Evolutionary conservation across 345 rosid species (phyloP).

Genomic region (Rhodomyrtus tomentosa): DNA sequence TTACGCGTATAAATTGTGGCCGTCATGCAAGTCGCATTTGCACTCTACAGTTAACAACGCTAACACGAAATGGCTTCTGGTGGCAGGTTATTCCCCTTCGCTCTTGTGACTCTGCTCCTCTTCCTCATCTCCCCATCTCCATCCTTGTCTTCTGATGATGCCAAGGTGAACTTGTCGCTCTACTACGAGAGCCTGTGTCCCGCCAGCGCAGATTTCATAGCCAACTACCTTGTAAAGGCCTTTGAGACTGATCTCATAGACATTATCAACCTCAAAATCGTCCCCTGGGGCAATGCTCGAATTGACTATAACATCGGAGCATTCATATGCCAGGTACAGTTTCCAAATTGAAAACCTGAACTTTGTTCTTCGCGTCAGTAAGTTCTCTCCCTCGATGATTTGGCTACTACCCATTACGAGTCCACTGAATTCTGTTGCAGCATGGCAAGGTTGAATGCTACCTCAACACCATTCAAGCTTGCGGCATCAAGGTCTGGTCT

Average conservation of each 20-base stretch:
- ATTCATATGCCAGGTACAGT: conserved; percentile 24
- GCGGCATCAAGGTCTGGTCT: conserved; percentile 39
- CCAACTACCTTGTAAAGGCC: conserved; percentile 2
- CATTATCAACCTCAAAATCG: conserved; percentile 21
- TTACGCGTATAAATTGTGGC: background rate
- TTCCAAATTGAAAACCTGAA: background rate
- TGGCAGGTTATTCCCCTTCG: background rate
- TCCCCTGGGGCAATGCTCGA: conserved; percentile 29
- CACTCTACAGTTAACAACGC: background rate
- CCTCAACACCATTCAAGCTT: conserved; percentile 48
- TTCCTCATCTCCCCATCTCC: background rate
- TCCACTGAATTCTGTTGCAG: conserved; percentile 10
- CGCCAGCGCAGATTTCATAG: conserved; percentile 9
- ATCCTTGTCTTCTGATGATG: background rate
- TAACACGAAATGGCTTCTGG: background rate
- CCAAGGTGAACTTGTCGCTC: conserved; percentile 15
- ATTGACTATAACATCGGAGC: background rate
- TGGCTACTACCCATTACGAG: background rate
- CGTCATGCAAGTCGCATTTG: background rate
- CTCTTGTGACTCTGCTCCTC: background rate
- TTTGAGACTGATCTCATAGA: conserved; percentile 8
- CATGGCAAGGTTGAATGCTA: conserved; percentile 62
- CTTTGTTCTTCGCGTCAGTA: background rate
- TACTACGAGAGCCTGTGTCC: conserved; percentile 35
- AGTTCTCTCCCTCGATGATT: background rate